Evolutionary conservation across 768 basidiomycete species (phyloP), one percentile per base, ranked within the genome.

Genomic region (Amanita thiersii): DNA sequence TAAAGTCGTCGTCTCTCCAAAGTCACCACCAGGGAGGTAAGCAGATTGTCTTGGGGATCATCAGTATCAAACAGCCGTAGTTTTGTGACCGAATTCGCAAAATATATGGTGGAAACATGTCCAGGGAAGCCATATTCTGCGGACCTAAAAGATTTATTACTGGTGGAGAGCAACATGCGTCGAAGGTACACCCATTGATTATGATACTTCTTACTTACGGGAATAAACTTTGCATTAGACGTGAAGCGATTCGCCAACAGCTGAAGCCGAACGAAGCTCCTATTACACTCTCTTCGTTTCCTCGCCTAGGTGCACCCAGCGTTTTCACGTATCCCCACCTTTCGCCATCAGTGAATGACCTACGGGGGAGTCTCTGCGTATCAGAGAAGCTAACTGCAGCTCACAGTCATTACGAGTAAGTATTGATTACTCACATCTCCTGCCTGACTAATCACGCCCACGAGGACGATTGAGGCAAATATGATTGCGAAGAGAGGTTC

Each of bases 401-500:
- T 3, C 34, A 42, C 28, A 18, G 18, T 28, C 25, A 40, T 9
- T 40, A 46, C 29, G 33, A 37, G 45, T 37, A 15, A 28, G 45
- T 42, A 12, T 11, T 9, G 9, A 17, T 19, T 11, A 12, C 12
- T 14, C 25, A 24, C 19, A 18, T n/a, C 17, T n/a, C 20, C 32
- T 17, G 3, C 12, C 12, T 29, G 12, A 21, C 34, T 15, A 34
- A 29, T 14, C 19, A n/a, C 5, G 31, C 28, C 8, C 24, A 46
- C n/a, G n/a, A n/a, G 45, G 34, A 40, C 45, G 9, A 33, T 42
- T 17, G 37, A 29, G 5, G 40, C 33, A 8, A 35, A 46, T 25
- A 46, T 46, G 24, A 40, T 26, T 14, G 39, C 40, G n/a, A 40
- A 29, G 26, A 38, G 25, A 21, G 45, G 45, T 17, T 40, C 40